Evolutionary conservation across 371 early-diverging fungal genomes (phyloP).

Genomic region (Vairimorpha ceranae): DNA sequence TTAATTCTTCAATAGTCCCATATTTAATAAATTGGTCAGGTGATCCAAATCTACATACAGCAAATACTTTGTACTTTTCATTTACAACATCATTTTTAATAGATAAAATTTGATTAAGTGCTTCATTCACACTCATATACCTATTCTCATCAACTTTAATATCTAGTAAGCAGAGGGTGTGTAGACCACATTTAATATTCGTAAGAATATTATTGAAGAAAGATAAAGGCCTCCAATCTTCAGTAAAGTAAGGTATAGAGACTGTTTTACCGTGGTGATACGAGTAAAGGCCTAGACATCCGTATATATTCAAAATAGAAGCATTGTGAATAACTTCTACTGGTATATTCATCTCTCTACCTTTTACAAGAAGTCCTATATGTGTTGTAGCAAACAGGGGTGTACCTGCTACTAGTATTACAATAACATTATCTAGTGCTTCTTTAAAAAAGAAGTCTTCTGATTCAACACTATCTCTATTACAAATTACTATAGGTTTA

Average conservation of each 20-base stretch:
- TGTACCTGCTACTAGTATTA: constrained; percentile 95
- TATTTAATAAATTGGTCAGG: constrained; percentile 72
- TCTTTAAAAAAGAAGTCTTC: constrained; percentile 77
- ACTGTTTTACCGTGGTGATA: constrained; percentile 96
- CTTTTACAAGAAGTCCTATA: constrained; percentile 86
- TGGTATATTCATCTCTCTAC: constrained; percentile 73
- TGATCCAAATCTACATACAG: constrained; percentile 81
- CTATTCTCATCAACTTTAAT: constrained; percentile 91
- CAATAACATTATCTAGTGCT: constrained; percentile 76
- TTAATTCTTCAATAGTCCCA: constrained; percentile 75
- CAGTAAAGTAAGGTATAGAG: constrained; percentile 92
- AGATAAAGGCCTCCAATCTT: constrained; percentile 85
- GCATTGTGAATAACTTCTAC: constrained; percentile 89
- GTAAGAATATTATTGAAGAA: constrained; percentile 83
- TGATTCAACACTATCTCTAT: constrained; percentile 90
- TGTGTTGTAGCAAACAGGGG: constrained; percentile 95
- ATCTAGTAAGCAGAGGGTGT: constrained; percentile 91
- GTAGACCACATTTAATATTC: constrained; percentile 75
- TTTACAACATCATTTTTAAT: constrained; percentile 69
- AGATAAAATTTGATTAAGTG: constrained; percentile 81
- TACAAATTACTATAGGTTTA: constrained; percentile 73
- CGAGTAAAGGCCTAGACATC: constrained; percentile 89
- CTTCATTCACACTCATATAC: constrained; percentile 90
- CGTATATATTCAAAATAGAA: constrained; percentile 93
- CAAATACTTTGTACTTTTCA: constrained; percentile 75